A percentile compares a stretch with the other conserved stretches of the same genome.
phyloP scores from a whole-genome alignment of 2,329 filamentous ascomycete genomes.

The Trichoderma arundinaceum region DNA sequence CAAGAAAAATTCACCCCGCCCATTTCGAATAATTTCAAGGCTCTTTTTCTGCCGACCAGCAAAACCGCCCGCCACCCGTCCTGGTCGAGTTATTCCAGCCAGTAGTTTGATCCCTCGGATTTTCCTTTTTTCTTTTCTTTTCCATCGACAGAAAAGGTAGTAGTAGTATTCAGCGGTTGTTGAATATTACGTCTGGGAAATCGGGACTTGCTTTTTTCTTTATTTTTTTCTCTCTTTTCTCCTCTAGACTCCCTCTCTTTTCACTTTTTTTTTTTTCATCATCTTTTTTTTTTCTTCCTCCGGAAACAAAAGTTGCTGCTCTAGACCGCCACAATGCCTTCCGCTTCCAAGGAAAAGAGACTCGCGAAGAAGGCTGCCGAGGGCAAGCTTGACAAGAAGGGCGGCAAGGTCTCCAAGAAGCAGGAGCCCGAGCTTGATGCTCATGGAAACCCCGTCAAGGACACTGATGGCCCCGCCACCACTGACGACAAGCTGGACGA shows the following conservation, averaged over 20 bases:
- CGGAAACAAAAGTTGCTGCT: conserved; percentile 1
- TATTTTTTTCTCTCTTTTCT: conserved; percentile 30
- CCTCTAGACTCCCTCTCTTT: conserved; percentile 28
- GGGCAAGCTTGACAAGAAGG: conserved; percentile 76
- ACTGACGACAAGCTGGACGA: conserved; percentile 75
- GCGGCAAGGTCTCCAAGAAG: conserved; percentile 70
- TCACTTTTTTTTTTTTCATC: conserved; percentile 27
- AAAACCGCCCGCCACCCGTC: conserved; percentile 8
- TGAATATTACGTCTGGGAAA: conserved; percentile 25
- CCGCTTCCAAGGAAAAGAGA: conserved; percentile 73
- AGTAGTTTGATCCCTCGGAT: conserved; percentile 7
- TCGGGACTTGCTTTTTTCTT: conserved; percentile 32
- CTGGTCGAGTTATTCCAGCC: conserved; percentile 18
- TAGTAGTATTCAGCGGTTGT: conserved; percentile 29
- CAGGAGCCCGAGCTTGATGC: conserved; percentile 71
- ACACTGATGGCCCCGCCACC: conserved; percentile 69
- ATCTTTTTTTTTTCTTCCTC: conserved; percentile 22
- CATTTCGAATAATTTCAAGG: conserved; percentile 33
- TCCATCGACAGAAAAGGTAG: not conserved
- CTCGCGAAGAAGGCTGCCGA: conserved; percentile 73
- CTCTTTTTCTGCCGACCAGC: not conserved
- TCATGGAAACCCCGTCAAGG: conserved; percentile 60
- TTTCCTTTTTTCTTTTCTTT: conserved; percentile 31
- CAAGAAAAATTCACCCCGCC: conserved; percentile 51
- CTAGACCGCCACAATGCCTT: conserved; percentile 62